Conservation (phyloP, 768 basidiomycete genomes). For the Lentinula sp. region DNA sequence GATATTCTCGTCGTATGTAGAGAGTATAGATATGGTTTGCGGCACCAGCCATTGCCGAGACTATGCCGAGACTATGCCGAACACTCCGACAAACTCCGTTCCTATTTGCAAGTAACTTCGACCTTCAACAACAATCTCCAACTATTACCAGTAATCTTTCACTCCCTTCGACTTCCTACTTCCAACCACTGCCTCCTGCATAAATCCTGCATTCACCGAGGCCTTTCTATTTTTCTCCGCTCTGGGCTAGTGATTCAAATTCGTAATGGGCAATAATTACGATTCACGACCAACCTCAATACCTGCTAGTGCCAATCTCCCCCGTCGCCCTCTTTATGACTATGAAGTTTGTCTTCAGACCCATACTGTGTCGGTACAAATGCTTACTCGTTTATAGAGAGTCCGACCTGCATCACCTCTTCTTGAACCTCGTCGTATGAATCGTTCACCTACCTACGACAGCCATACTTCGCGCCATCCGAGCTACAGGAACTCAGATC, state of each 20-base stretch:
- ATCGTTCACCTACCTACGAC: neutral
- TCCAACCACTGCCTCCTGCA: neutral
- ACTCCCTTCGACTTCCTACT: neutral
- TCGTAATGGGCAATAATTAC: neutral
- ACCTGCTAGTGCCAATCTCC: slow-evolving; percentile 23
- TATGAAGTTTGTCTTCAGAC: slow-evolving; percentile 9
- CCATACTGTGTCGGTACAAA: neutral
- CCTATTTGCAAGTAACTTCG: neutral
- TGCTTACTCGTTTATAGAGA: slow-evolving; percentile 23
- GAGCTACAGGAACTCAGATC: neutral
- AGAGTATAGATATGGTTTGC: no score
- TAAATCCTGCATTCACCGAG: neutral
- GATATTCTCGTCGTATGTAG: no score
- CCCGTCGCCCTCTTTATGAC: slow-evolving; percentile 26
- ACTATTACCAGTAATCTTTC: neutral
- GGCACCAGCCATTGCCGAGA: no score
- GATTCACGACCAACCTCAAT: slow-evolving; percentile 6
- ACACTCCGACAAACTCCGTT: no score
- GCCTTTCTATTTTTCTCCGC: neutral
- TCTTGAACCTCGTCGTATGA: slow-evolving; percentile 2
- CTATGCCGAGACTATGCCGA: no score
- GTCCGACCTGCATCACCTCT: slow-evolving; percentile 8
- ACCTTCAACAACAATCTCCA: neutral
- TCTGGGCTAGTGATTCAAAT: neutral
- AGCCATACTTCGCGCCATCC: neutral